Evolutionary conservation across 2,329 filamentous ascomycete genomes (phyloP).

Genomic region (Emergomyces orientalis): DNA sequence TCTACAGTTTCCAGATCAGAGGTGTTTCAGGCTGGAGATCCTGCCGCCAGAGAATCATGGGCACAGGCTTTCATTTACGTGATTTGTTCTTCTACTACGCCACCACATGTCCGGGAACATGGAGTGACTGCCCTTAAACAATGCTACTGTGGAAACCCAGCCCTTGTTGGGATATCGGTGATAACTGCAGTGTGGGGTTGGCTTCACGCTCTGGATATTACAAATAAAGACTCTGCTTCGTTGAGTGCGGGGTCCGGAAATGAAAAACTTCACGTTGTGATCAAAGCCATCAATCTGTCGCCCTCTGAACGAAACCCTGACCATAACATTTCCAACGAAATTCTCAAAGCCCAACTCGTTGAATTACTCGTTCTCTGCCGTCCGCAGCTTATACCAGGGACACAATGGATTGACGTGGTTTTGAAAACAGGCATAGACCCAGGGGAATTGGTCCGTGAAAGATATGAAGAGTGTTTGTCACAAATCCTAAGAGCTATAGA

Average conservation of each 20-base stretch:
- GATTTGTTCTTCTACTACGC: constrained; percentile 54
- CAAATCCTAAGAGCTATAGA: constrained; percentile 53
- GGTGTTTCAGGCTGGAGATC: constrained; percentile 40
- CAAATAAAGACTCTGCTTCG: constrained; percentile 71
- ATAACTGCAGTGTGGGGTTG: constrained; percentile 71
- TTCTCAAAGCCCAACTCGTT: constrained; percentile 62
- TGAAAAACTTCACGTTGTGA: constrained; percentile 51
- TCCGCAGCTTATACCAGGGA: constrained; percentile 63
- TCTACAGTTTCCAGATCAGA: constrained; percentile 51
- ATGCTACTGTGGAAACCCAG: constrained; percentile 54
- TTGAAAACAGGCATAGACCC: constrained; percentile 74
- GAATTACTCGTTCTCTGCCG: constrained; percentile 69
- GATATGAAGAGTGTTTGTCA: constrained; percentile 55
- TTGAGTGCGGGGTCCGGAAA: constrained; percentile 55
- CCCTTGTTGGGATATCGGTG: constrained; percentile 52
- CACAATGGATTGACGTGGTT: constrained; percentile 83
- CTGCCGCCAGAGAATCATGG: constrained; percentile 57
- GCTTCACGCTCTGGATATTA: constrained; percentile 56
- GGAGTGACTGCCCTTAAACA: constrained; percentile 53
- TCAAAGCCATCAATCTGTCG: constrained; percentile 38
- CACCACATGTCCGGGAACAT: constrained; percentile 55
- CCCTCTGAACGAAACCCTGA: constrained; percentile 20
- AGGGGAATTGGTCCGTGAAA: constrained; percentile 59
- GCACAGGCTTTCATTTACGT: constrained; percentile 75
- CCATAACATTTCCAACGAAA: constrained; percentile 37